phyloP scores from a whole-genome alignment of 495 filamentous ascomycete species.

The Penicillium ucsense region DNA sequence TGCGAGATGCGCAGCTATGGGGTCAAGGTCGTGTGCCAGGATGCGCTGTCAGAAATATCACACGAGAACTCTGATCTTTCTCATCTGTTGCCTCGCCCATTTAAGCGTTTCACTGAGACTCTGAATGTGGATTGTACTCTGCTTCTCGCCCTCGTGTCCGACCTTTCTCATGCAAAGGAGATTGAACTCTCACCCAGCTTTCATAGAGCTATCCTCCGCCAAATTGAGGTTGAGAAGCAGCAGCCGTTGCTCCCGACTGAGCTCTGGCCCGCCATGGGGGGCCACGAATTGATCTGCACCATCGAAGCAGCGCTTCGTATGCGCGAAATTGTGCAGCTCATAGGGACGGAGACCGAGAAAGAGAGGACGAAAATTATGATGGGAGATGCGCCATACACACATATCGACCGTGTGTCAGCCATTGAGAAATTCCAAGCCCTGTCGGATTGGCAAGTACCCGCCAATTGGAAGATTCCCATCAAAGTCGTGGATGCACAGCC shows the following conservation, averaged over 20 bases:
- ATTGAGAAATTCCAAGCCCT: constrained; percentile 33
- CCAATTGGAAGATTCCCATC: constrained; percentile 42
- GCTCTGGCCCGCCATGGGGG: constrained; percentile 53
- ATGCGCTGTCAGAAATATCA: constrained; percentile 12
- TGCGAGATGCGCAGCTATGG: constrained; percentile 47
- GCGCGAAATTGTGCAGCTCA: constrained; percentile 55
- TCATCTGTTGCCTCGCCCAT: constrained; percentile 44
- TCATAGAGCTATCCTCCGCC: constrained; percentile 48
- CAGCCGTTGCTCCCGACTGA: constrained; percentile 49
- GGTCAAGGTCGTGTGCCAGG: constrained; percentile 39
- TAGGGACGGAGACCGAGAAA: constrained; percentile 56
- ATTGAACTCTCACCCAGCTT: constrained; percentile 30
- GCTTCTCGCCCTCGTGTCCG: constrained; percentile 60
- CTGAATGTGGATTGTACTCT: constrained; percentile 70
- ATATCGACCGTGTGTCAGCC: constrained; percentile 19
- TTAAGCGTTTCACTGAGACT: constrained; percentile 43
- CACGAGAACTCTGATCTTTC: constrained; percentile 21
- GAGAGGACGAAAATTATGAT: constrained; percentile 46
- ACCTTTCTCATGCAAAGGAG: constrained; percentile 50
- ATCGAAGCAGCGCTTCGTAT: constrained; percentile 51
- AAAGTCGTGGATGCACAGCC: constrained; percentile 29
- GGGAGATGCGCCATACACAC: constrained; percentile 18
- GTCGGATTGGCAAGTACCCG: constrained; percentile 43
- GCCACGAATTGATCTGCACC: constrained; percentile 49
- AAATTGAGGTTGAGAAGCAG: constrained; percentile 54